phyloP scores from a whole-genome alignment of 164 flowering plant species.

The Tinospora cordifolia region DNA sequence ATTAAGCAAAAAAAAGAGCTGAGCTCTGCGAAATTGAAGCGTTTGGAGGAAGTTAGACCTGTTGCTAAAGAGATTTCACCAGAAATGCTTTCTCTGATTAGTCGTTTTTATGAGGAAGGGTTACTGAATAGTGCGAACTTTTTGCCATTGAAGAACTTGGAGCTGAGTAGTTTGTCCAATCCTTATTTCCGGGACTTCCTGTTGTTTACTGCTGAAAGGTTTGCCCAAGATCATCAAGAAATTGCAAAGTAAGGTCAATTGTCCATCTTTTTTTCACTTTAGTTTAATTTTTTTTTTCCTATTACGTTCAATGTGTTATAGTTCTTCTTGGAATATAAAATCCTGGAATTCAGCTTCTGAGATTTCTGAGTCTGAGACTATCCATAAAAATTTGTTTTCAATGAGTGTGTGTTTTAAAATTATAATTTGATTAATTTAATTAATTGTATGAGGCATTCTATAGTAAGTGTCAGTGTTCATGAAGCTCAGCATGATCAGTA shows the following conservation, averaged over 20 bases:
- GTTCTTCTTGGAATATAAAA: too few species aligned
- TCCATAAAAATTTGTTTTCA: too few species aligned
- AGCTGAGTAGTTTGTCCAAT: constrained; percentile 7
- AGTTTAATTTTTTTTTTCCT: not conserved
- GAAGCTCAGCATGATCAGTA: not conserved
- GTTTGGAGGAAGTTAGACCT: not conserved
- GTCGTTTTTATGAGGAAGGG: constrained; percentile 19
- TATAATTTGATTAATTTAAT: too few species aligned
- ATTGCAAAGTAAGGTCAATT: constrained; percentile 22
- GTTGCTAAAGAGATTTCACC: constrained; percentile 14
- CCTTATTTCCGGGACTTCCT: constrained; percentile 13
- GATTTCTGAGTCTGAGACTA: too few species aligned
- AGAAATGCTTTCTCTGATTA: constrained; percentile 19
- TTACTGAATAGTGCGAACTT: constrained; percentile 16
- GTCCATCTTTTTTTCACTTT: not conserved
- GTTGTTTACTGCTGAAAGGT: constrained; percentile 19
- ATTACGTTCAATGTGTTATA: too few species aligned
- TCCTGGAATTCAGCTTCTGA: too few species aligned
- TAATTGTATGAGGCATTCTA: too few species aligned
- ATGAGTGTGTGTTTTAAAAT: too few species aligned
- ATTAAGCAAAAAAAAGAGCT: not conserved
- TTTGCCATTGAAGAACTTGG: constrained; percentile 13
- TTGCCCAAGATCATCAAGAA: constrained; percentile 25
- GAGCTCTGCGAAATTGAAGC: not conserved
- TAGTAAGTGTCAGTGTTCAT: too few species aligned